Percentiles rank a stretch among this genome's conserved stretches.
Evolutionary conservation across 1,139 yeast genomes (phyloP).

Genomic region (Nematodospora anomalae): DNA sequence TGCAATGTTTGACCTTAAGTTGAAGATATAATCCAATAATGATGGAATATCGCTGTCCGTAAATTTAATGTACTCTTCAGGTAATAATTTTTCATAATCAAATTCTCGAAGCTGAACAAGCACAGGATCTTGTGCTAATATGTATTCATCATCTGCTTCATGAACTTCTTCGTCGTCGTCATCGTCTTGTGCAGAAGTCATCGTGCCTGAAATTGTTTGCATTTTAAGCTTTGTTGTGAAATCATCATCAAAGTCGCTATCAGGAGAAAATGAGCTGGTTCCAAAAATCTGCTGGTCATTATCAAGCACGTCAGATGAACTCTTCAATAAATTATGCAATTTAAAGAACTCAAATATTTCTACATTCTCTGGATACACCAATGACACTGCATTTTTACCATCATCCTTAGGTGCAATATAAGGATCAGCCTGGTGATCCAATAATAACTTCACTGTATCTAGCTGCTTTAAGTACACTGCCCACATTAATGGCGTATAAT

Average conservation of each 20-base stretch:
- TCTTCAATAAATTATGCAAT: constrained; percentile 41
- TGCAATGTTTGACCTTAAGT: constrained; percentile 31
- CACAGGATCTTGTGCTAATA: constrained; percentile 29
- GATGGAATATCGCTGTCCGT: constrained; percentile 67
- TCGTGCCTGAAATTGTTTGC: constrained; percentile 41
- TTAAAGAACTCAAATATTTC: constrained; percentile 40
- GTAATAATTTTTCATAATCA: constrained; percentile 47
- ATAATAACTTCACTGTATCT: constrained; percentile 33
- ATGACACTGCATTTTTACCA: constrained; percentile 33
- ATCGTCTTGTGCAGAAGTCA: constrained; percentile 18
- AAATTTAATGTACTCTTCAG: constrained; percentile 55
- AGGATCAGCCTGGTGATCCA: constrained; percentile 46
- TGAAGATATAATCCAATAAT: constrained; percentile 56
- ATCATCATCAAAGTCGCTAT: constrained; percentile 41
- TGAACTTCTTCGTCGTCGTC: constrained; percentile 26
- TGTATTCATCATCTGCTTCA: constrained; percentile 31
- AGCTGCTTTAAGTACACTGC: constrained; percentile 43
- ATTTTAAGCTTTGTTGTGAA: constrained; percentile 44
- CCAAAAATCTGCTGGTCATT: constrained; percentile 18
- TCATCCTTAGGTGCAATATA: constrained; percentile 30
- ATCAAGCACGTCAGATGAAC: constrained; percentile 18
- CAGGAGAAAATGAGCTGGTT: constrained; percentile 14
- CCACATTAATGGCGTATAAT: constrained; percentile 50
- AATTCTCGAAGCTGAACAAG: constrained; percentile 37
- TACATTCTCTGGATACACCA: constrained; percentile 33